These are phyloP conservation scores for Colletotrichum neosansevieriae DNA, from an alignment of 2,329 filamentous ascomycete species.

Conservation along the genomic window DNA sequence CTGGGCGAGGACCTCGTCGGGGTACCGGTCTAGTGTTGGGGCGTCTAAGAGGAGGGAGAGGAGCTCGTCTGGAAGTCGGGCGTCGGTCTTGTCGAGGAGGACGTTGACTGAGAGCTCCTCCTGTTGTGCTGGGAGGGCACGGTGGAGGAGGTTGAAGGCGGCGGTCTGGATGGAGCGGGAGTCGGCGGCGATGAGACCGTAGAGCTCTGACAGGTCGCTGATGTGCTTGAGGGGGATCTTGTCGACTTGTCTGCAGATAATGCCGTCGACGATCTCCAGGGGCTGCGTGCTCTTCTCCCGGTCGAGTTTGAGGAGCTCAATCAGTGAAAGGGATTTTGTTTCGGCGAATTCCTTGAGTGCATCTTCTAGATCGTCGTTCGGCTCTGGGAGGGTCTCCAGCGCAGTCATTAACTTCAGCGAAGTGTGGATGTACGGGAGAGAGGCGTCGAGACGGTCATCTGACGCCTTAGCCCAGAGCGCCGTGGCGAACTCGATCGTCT, in stretches of 20 bases:
- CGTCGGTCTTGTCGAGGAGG: conserved; percentile 77
- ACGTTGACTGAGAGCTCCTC: conserved; percentile 85
- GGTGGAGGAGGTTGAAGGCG: conserved; percentile 84
- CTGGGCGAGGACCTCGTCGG: conserved; percentile 73
- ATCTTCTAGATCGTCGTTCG: conserved; percentile 89
- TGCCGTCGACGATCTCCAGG: conserved; percentile 78
- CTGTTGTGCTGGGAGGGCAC: conserved; percentile 81
- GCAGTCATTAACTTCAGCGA: conserved; percentile 78
- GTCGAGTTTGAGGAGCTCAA: conserved; percentile 71
- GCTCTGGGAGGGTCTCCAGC: conserved; percentile 74
- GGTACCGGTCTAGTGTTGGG: conserved; percentile 76
- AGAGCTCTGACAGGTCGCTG: conserved; percentile 76
- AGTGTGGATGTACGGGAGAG: conserved; percentile 74
- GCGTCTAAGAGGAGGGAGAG: conserved; percentile 85
- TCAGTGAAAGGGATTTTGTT: conserved; percentile 66
- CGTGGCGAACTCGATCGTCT: conserved; percentile 69
- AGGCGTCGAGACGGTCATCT: conserved; percentile 57
- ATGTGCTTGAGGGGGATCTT: conserved; percentile 73
- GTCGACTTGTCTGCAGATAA: conserved; percentile 77
- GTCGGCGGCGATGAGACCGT: conserved; percentile 79
- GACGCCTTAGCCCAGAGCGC: conserved; percentile 66
- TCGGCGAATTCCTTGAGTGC: conserved; percentile 73
- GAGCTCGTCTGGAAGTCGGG: conserved; percentile 84
- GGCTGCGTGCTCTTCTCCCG: conserved; percentile 69
- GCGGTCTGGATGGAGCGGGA: conserved; percentile 82